These are phyloP conservation scores for Peterozyma xylosa DNA, from an alignment of 805 yeast genomes.

Conservation along the genomic window DNA sequence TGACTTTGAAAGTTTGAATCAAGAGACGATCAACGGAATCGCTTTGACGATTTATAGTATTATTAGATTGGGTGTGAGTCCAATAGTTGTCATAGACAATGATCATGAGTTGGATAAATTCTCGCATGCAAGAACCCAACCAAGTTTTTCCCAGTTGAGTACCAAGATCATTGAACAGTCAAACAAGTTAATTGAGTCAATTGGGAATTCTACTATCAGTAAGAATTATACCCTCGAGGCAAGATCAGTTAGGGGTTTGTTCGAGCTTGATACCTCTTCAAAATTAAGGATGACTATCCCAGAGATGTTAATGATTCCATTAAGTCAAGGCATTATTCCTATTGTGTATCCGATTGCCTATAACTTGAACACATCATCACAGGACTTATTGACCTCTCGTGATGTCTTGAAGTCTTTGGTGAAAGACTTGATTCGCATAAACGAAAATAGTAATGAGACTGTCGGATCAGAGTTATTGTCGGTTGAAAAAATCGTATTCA, in stretches of 20 bases:
- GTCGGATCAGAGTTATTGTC: constrained; percentile 23
- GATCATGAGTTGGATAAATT: constrained; percentile 11
- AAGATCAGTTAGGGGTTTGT: constrained; percentile 27
- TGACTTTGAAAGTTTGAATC: constrained; percentile 24
- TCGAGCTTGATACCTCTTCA: constrained; percentile 19
- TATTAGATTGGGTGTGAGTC: constrained; percentile 62
- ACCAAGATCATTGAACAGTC: constrained; percentile 16
- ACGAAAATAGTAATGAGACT: constrained; percentile 11
- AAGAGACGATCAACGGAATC: constrained; percentile 33
- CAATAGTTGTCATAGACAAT: constrained; percentile 56
- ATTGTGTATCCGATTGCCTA: constrained; percentile 53
- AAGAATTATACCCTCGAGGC: constrained; percentile 13
- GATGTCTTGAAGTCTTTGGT: constrained; percentile 32
- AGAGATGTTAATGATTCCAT: constrained; percentile 30
- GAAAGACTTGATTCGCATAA: constrained; percentile 21
- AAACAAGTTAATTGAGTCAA: constrained; percentile 12
- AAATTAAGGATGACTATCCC: constrained; percentile 21
- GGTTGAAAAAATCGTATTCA: constrained; percentile 73
- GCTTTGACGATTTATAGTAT: constrained; percentile 50
- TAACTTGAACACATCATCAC: constrained; percentile 21
- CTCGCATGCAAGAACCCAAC: not conserved
- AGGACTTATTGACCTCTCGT: constrained; percentile 28
- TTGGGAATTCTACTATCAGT: constrained; percentile 9
- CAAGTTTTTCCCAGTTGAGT: constrained; percentile 9
- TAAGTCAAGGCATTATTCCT: constrained; percentile 43